phyloP scores from a whole-genome alignment of 2,329 filamentous ascomycete species.

The Tolypocladium tropicale region DNA sequence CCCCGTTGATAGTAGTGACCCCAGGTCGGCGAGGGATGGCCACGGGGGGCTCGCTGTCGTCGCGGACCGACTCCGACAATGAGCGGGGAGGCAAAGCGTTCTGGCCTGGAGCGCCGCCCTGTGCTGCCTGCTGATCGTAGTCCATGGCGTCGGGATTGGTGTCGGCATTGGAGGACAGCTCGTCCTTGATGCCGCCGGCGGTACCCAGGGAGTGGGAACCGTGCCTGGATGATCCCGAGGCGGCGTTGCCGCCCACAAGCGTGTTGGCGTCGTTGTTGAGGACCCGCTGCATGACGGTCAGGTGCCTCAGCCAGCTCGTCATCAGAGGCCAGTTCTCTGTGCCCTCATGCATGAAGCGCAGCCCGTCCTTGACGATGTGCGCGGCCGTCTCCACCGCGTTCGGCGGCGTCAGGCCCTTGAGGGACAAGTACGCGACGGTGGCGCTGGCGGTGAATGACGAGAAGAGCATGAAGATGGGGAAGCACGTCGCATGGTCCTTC shows the following conservation, averaged over 20 bases:
- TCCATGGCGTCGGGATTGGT: slow-evolving; percentile 47
- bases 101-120: slow-evolving; percentile 13
- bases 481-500: slow-evolving; percentile 48
- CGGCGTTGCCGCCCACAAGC: slow-evolving; percentile 12
- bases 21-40: slow-evolving; percentile 39
- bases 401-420: slow-evolving; percentile 47
- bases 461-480: slow-evolving; percentile 55
- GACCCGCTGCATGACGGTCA: slow-evolving; percentile 52
- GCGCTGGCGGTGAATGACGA: slow-evolving; percentile 51
- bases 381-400: slow-evolving; percentile 47
- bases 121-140: slow-evolving; percentile 35
- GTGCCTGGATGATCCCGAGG: slow-evolving; percentile 19
- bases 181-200: slow-evolving; percentile 36
- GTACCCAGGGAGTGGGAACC: slow-evolving; percentile 18
- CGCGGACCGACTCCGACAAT: slow-evolving; percentile 31
- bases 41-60: slow-evolving; percentile 42
- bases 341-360: slow-evolving; percentile 48
- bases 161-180: slow-evolving; percentile 43
- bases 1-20: slow-evolving; percentile 49
- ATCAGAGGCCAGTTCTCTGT: slow-evolving; percentile 51
- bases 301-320: slow-evolving; percentile 47
- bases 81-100: slow-evolving; percentile 22
- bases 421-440: slow-evolving; percentile 51
- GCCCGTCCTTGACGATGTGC: slow-evolving; percentile 46
- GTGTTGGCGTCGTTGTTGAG: slow-evolving; percentile 40